phyloP scores from a whole-genome alignment of 371 early-diverging fungal genomes.

The Rhizomucor pusillus region DNA sequence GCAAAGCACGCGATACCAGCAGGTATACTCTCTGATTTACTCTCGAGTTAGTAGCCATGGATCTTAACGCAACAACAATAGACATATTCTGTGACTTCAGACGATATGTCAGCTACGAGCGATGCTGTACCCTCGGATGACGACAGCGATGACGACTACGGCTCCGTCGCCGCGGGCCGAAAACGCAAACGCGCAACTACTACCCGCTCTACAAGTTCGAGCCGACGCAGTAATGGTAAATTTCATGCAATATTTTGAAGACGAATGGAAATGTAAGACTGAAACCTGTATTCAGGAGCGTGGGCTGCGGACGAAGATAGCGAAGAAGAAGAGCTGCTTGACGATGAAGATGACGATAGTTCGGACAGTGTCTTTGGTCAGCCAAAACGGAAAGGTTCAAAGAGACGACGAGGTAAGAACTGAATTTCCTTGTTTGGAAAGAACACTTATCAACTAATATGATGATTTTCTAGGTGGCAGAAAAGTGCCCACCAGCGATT shows the following conservation, averaged over 20 bases:
- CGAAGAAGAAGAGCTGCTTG: neutral
- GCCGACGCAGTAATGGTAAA: neutral
- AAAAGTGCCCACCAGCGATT: slow-evolving; percentile 29
- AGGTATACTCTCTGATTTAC: slow-evolving; percentile 3
- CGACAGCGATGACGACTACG: slow-evolving; percentile 25
- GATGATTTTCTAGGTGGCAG: neutral
- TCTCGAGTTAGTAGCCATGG: too few relatives aligned
- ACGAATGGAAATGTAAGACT: too few relatives aligned
- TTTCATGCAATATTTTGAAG: neutral
- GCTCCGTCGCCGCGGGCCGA: slow-evolving; percentile 6
- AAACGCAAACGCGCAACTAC: neutral
- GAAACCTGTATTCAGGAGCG: too few relatives aligned
- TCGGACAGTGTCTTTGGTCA: slow-evolving; percentile 13
- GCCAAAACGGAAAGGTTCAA: slow-evolving; percentile 7
- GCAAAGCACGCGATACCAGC: neutral
- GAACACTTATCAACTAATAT: too few relatives aligned
- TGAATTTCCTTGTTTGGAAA: too few relatives aligned
- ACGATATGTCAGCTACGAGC: neutral
- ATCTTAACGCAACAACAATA: too few relatives aligned
- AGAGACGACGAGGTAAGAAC: slow-evolving; percentile 9
- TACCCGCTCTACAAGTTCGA: too few relatives aligned
- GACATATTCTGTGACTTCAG: too few relatives aligned
- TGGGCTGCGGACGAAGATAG: too few relatives aligned
- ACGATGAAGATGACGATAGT: slow-evolving; percentile 15
- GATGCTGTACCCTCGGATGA: slow-evolving; percentile 5